phyloP scores from a whole-genome alignment of 139 green algal species.

The Chloropicon primus region DNA sequence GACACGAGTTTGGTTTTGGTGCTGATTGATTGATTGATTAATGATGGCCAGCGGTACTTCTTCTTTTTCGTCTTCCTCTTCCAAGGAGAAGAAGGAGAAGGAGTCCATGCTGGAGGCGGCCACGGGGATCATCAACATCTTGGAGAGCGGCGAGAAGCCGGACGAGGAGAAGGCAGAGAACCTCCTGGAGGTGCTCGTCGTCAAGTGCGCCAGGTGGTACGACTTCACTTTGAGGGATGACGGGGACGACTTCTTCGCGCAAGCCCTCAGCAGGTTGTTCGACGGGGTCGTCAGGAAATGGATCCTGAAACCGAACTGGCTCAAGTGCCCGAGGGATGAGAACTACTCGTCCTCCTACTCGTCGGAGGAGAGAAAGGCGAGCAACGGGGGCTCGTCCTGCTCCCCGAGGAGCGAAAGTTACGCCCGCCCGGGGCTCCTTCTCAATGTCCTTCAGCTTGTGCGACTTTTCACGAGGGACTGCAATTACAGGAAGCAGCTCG shows the following conservation, averaged over 20 bases:
- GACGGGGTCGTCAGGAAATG: neutral
- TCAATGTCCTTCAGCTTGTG: slow-evolving; percentile 28
- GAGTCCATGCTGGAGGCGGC: neutral
- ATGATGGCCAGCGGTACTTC: too few relatives aligned
- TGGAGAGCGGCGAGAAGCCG: neutral
- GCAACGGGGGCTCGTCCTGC: slow-evolving; percentile 7
- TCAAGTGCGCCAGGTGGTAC: slow-evolving; percentile 21
- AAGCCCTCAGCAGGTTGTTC: neutral
- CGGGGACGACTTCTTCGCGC: neutral
- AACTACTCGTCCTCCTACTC: neutral
- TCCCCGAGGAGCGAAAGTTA: slow-evolving; percentile 14
- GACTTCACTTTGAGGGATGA: slow-evolving; percentile 13
- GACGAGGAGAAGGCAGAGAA: neutral
- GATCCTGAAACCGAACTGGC: neutral
- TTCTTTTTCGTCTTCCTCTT: too few relatives aligned
- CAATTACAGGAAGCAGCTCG: slow-evolving; percentile 14
- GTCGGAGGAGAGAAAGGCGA: neutral
- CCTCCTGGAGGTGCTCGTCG: slow-evolving; percentile 29
- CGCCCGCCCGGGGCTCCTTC: slow-evolving; percentile 18
- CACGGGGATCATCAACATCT: neutral
- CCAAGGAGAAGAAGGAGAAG: neutral
- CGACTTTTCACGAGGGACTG: slow-evolving; percentile 18
- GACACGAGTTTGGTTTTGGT: too few relatives aligned
- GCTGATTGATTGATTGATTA: too few relatives aligned
- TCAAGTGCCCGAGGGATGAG: neutral